Base-by-base conservation (phyloP, 345 rosid genomes). In the Eucalyptus virginea region DNA sequence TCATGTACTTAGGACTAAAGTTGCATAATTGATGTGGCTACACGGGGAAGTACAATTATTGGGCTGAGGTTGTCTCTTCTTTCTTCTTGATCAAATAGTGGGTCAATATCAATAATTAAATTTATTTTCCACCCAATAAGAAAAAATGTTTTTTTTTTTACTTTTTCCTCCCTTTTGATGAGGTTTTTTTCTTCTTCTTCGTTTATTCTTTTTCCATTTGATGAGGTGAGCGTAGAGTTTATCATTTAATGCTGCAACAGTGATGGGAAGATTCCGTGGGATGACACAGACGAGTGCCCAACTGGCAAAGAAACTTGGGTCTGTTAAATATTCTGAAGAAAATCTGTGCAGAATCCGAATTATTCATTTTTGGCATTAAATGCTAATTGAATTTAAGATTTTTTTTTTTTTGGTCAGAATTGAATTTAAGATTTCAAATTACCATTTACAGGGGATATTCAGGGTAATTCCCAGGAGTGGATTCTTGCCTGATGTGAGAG, bases 321-420 rank as follows among this genome's bases (percentile, higher is more conserved):
- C 85, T 77, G 85, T 77, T 77, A 40, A 77, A 77, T 40, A 37
- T 77, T 77, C 47, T 40, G 85, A 77, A 77, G 37, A 88, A 21
- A 88, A 90, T 88, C 45, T 87, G 56, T 30, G 87, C 87, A 60
- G 89, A 83, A 86, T 89, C 89, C 44, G 56, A 34, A 51, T 86
- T 86, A 90, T 92, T 90, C 24, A 88, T 87, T 62, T 32, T 87
- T 54, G 51, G 86, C 28, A 24, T 52, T 93, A 89, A 89, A 80
- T 90, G 91, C 45, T 44, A 88, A 88, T 77, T 40, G 47, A 21
- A 40, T 77, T 72, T 88, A 49, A 88, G 56, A 45, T 37, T 48
- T 7, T 17, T 7, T 11, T 3, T 3, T 51, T 52, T 52, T 19
- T 52, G 10, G 56, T 19, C 56, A 52, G 56, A 88, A 88, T 77